Conservation (phyloP, 768 basidiomycete genomes). For the Russula virescens region DNA sequence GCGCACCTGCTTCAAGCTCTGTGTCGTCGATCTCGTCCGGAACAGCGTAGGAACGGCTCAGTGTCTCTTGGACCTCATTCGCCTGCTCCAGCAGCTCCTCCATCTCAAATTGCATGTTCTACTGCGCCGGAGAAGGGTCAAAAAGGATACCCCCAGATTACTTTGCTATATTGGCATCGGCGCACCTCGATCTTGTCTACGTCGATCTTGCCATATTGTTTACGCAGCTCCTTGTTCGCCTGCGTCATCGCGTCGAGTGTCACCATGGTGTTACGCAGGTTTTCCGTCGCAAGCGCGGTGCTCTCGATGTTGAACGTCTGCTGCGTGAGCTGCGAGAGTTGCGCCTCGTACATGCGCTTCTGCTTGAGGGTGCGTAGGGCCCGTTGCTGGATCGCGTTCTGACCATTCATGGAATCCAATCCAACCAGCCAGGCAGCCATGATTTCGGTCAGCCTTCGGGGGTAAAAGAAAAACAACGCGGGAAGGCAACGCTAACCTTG, state of each 20-base stretch:
- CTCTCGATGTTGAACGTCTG: conserved; percentile 99
- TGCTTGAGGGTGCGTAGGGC: conserved; percentile 90
- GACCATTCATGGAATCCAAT: no score
- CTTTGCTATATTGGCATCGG: background rate
- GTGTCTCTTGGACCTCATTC: conserved; percentile 94
- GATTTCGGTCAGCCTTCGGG: no score
- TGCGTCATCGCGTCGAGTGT: conserved; percentile 94
- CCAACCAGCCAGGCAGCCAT: no score
- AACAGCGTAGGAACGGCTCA: conserved; percentile 90
- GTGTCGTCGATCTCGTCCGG: conserved; percentile 98
- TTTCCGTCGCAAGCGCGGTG: conserved; percentile 92
- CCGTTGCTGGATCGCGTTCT: conserved; percentile 93
- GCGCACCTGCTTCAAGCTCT: conserved; percentile 88
- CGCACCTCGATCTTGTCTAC: conserved; percentile 96
- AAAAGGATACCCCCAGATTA: background rate
- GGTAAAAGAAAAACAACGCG: background rate
- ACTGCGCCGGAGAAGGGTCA: background rate
- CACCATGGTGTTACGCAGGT: conserved; percentile 97
- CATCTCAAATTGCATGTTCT: conserved; percentile 98
- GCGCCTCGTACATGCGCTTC: conserved; percentile 92
- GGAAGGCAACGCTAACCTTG: conserved; percentile 50
- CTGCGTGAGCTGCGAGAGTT: conserved; percentile 85
- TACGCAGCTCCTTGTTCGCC: conserved; percentile 94
- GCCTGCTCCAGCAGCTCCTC: conserved; percentile 95
- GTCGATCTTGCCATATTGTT: conserved; percentile 96